These are phyloP conservation scores for Patellifolia procumbens DNA, from an alignment of 179 eudicot genomes.

Conservation along the genomic window DNA sequence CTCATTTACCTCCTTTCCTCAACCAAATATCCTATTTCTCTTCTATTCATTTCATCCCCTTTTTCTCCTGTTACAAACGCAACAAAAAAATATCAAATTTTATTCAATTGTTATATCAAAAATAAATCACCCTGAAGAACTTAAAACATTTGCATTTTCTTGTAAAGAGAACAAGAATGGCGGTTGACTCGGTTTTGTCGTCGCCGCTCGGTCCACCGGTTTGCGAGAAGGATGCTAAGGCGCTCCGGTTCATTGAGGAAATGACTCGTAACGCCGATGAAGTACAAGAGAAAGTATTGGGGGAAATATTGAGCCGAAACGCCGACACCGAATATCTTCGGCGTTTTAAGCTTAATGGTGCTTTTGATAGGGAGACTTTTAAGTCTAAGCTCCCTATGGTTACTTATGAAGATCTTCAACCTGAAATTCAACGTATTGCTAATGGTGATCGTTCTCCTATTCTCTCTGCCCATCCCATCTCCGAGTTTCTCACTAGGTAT, in stretches of 20 bases:
- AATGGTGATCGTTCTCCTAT: slow-evolving; percentile 63
- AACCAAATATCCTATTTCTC: slow-evolving; percentile 13
- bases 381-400: slow-evolving; percentile 57
- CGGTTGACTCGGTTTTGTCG: slow-evolving; percentile 49
- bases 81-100: no score
- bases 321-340: slow-evolving; percentile 54
- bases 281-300: slow-evolving; percentile 49
- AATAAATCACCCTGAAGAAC: not conserved
- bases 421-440: slow-evolving; percentile 68
- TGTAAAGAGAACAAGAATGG: slow-evolving; percentile 38
- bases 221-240: slow-evolving; percentile 67
- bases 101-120: no score
- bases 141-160: not conserved
- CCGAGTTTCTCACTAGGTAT: slow-evolving; percentile 75
- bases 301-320: slow-evolving; percentile 50
- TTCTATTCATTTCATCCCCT: not conserved
- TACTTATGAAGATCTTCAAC: slow-evolving; percentile 65
- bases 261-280: slow-evolving; percentile 57
- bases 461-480: slow-evolving; percentile 60
- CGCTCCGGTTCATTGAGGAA: slow-evolving; percentile 62
- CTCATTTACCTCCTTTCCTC: slow-evolving; percentile 16
- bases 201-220: slow-evolving; percentile 63
- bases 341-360: slow-evolving; percentile 48
- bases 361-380: slow-evolving; percentile 45
- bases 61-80: no score